phyloP scores from a whole-genome alignment of 176 grass and related monocot species.

The Dendrocalamus sinicus region DNA sequence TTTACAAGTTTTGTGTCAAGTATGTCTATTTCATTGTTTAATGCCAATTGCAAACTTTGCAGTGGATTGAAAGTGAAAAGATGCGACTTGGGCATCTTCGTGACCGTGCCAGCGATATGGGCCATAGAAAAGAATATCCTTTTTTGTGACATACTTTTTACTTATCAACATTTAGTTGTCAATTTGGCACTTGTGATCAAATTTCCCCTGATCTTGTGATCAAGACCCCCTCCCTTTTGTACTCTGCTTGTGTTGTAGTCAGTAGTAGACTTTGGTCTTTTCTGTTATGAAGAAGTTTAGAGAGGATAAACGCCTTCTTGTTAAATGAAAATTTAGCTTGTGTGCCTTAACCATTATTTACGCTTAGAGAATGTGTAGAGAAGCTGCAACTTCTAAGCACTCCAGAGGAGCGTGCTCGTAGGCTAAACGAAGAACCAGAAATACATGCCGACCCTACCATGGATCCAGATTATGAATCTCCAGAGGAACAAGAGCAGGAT shows the following conservation, averaged over 20 bases:
- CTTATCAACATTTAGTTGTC: not conserved
- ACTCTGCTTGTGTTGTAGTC: not conserved
- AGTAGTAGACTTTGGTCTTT: slow-evolving; percentile 6
- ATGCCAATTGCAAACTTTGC: slow-evolving; percentile 41
- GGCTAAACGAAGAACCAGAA: slow-evolving; percentile 83
- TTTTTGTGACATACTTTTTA: slow-evolving; percentile 39
- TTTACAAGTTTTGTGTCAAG: slow-evolving; percentile 12
- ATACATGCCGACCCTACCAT: slow-evolving; percentile 91
- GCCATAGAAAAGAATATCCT: slow-evolving; percentile 99
- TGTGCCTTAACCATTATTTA: slow-evolving; percentile 63
- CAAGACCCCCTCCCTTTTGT: not conserved
- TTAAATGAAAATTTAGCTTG: slow-evolving; percentile 37
- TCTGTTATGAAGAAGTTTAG: slow-evolving; percentile 5
- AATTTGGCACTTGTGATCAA: slow-evolving; percentile 4
- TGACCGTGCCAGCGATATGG: slow-evolving; percentile 97
- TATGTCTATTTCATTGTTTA: slow-evolving; percentile 33
- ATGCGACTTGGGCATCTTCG: slow-evolving; percentile 89
- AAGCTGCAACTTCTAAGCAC: slow-evolving; percentile 83
- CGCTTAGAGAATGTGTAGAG: slow-evolving; percentile 97
- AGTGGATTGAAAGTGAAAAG: slow-evolving; percentile 99
- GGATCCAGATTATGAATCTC: slow-evolving; percentile 95
- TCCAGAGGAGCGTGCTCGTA: slow-evolving; percentile 85
- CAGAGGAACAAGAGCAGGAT: slow-evolving; percentile 85
- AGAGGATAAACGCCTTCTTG: slow-evolving; percentile 7
- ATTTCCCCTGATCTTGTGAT: not conserved